A percentile compares a stretch with the other conserved stretches of the same genome.
These are phyloP conservation scores for Phytophthora syringae DNA, from an alignment of 352 stramenopile genomes.

Conservation along the genomic window DNA sequence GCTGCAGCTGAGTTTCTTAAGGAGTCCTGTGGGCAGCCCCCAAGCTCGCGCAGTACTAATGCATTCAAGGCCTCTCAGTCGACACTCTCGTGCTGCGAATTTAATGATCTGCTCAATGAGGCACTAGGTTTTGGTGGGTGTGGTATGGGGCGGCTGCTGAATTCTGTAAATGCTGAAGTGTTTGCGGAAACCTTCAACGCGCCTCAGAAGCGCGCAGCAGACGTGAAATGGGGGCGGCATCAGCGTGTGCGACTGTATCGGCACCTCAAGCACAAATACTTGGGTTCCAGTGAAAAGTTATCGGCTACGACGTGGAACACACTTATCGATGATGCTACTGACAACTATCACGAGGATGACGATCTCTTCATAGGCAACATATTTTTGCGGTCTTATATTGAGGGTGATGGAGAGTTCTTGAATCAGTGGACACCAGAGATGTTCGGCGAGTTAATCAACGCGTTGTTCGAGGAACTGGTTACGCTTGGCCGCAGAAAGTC, in stretches of 20 bases:
- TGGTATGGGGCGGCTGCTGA: constrained; percentile 67
- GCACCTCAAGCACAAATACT: constrained; percentile 76
- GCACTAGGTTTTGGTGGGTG: constrained; percentile 75
- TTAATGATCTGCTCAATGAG: constrained; percentile 71
- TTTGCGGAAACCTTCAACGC: constrained; percentile 82
- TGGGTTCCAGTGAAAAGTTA: constrained; percentile 27
- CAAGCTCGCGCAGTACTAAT: constrained; percentile 2
- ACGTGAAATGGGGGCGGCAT: constrained; percentile 75
- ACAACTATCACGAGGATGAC: constrained; percentile 45
- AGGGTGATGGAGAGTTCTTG: constrained; percentile 80
- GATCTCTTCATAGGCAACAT: constrained; percentile 85
- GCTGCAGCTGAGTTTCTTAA: constrained; percentile 79
- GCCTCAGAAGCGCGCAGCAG: constrained; percentile 66
- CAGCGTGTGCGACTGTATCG: constrained; percentile 65
- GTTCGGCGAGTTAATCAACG: constrained; percentile 69
- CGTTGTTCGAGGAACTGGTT: constrained; percentile 62
- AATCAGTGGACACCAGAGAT: constrained; percentile 78
- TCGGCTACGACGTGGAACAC: constrained; percentile 21
- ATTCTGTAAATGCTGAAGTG: constrained; percentile 44
- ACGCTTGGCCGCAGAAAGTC: constrained; percentile 65
- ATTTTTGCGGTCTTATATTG: constrained; percentile 83
- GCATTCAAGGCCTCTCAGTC: not conserved
- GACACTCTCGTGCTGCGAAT: constrained; percentile 29
- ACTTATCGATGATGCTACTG: constrained; percentile 19
- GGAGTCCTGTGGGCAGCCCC: constrained; percentile 43